Evolutionary conservation across 140 eudicot species (phyloP).

Genomic region (Cichorium intybus): DNA sequence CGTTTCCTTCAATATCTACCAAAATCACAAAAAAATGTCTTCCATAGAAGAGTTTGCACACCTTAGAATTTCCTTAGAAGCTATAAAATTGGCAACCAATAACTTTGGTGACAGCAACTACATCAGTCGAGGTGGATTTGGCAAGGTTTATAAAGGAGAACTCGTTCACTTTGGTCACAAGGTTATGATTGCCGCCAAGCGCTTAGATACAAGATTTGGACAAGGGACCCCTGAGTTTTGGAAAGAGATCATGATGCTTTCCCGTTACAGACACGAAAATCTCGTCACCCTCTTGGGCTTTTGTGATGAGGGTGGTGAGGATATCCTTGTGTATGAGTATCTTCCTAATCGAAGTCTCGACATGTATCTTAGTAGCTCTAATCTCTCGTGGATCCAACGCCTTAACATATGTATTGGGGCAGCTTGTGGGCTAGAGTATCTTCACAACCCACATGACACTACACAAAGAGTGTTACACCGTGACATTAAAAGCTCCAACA

Average conservation of each 20-base stretch:
- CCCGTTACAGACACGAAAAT: conserved; percentile 9
- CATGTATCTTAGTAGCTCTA: conserved; percentile 1
- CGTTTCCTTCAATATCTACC: neutral
- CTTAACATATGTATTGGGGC: conserved; percentile 12
- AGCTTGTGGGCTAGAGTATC: conserved; percentile 11
- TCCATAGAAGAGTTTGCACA: neutral
- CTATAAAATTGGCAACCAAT: neutral
- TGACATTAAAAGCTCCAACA: conserved; percentile 12
- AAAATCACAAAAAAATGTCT: neutral
- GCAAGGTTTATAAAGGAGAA: conserved; percentile 4
- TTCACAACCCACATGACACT: neutral
- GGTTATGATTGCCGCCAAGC: neutral
- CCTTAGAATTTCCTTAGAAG: neutral
- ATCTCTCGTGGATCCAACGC: neutral
- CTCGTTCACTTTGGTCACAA: neutral
- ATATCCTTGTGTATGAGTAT: neutral
- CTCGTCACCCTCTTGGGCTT: neutral
- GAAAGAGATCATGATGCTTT: conserved; percentile 17
- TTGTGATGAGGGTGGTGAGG: neutral
- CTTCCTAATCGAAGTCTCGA: conserved; percentile 1
- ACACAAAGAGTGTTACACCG: conserved; percentile 6
- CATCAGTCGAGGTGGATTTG: neutral
- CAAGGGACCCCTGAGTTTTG: conserved; percentile 13
- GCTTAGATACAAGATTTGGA: neutral
- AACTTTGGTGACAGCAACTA: neutral